phyloP scores from a whole-genome alignment of 371 early-diverging fungal genomes.

The Apophysomyces elegans region DNA sequence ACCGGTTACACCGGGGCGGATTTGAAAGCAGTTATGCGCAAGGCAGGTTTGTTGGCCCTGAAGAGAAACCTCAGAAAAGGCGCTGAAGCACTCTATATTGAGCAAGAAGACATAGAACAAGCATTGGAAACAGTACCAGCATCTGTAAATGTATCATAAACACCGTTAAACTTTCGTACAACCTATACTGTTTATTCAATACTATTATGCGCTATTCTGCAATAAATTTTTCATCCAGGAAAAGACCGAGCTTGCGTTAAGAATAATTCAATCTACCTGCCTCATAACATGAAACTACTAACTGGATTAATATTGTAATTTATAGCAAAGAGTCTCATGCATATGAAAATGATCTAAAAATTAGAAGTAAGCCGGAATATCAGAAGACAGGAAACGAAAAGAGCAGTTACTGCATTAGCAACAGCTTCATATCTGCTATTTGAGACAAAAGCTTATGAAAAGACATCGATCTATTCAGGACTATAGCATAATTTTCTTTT shows the following conservation, averaged over 20 bases:
- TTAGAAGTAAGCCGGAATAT: too few species aligned
- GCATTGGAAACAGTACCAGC: neutral
- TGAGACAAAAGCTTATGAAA: too few species aligned
- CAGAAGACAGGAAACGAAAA: too few species aligned
- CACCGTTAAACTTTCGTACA: neutral
- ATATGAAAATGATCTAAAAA: too few species aligned
- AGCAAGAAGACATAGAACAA: slow-evolving; percentile 14
- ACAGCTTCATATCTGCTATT: too few species aligned
- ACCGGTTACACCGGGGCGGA: slow-evolving; percentile 83
- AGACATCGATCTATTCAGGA: too few species aligned
- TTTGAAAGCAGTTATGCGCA: slow-evolving; percentile 78
- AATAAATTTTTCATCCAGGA: neutral
- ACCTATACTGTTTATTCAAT: neutral
- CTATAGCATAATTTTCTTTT: too few species aligned
- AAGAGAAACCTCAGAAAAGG: slow-evolving; percentile 19
- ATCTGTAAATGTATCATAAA: neutral
- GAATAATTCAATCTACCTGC: too few species aligned
- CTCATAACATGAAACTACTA: too few species aligned
- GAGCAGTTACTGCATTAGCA: too few species aligned
- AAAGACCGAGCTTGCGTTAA: neutral
- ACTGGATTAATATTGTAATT: too few species aligned
- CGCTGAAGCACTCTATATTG: neutral
- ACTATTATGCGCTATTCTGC: neutral
- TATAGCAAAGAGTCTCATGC: too few species aligned
- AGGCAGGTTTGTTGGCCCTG: slow-evolving; percentile 71